These are phyloP conservation scores for Zelopaecilomyces penicillatus DNA, from an alignment of 2,329 filamentous ascomycete genomes.

Conservation along the genomic window DNA sequence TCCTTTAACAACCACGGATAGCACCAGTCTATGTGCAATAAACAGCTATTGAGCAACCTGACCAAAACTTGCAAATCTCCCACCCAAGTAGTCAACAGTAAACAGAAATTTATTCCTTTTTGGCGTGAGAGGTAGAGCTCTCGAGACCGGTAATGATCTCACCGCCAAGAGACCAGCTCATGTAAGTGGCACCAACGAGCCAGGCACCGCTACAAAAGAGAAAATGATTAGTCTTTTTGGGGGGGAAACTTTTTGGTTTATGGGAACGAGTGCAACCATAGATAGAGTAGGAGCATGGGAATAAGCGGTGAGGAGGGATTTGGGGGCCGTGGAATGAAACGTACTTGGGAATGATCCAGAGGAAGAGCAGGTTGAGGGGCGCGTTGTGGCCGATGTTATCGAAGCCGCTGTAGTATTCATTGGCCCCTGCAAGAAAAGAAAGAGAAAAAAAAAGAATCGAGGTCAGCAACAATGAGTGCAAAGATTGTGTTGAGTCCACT, in stretches of 20 bases:
- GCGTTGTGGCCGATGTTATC: slow-evolving; percentile 51
- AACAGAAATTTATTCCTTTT: slow-evolving; percentile 28
- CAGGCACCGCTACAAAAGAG: slow-evolving; percentile 38
- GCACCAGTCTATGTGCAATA: too few relatives aligned
- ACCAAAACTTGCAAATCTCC: too few relatives aligned
- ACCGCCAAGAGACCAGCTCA: slow-evolving; percentile 39
- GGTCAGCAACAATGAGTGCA: background rate
- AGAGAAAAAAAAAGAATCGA: background rate
- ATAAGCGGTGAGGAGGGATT: background rate
- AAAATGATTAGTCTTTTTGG: background rate
- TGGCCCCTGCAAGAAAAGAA: slow-evolving; percentile 34
- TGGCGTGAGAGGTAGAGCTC: slow-evolving; percentile 27
- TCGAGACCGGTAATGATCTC: slow-evolving; percentile 42
- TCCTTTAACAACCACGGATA: too few relatives aligned
- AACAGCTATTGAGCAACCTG: too few relatives aligned
- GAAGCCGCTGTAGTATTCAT: slow-evolving; percentile 48
- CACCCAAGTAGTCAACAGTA: too few relatives aligned
- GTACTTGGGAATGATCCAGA: slow-evolving; percentile 54
- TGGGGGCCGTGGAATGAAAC: slow-evolving; percentile 14
- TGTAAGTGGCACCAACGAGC: slow-evolving; percentile 45
- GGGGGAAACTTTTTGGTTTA: background rate
- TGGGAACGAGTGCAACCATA: background rate
- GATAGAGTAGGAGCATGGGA: background rate
- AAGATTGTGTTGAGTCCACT: slow-evolving; percentile 17
- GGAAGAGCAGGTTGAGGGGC: slow-evolving; percentile 32